Conservation (phyloP, 1,284 basidiomycete species). For the Heimioporus retisporus region DNA sequence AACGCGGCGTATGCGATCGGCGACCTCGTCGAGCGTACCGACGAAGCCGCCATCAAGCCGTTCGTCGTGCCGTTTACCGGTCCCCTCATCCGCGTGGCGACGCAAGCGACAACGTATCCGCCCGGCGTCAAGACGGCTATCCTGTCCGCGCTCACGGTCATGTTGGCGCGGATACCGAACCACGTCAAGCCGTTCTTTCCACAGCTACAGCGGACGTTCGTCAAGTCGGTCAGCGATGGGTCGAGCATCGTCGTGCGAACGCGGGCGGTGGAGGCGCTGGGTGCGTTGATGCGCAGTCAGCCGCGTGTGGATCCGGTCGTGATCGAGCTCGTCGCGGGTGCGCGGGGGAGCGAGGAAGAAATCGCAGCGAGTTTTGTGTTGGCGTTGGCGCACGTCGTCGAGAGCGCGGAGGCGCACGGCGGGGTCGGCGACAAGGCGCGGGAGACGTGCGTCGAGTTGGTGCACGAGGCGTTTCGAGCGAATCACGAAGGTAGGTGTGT, state of each 20-base stretch:
- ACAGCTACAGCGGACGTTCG: slow-evolving; percentile 96
- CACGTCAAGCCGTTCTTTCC: slow-evolving; percentile 99
- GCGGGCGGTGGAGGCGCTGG: slow-evolving; percentile 87
- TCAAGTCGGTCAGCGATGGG: slow-evolving; percentile 92
- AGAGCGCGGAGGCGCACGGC: slow-evolving; percentile 75
- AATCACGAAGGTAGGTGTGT: slow-evolving; percentile 68
- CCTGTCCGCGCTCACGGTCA: slow-evolving; percentile 82
- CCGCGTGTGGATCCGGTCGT: slow-evolving; percentile 89
- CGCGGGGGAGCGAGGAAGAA: slow-evolving; percentile 75
- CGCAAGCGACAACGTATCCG: slow-evolving; percentile 88
- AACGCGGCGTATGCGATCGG: slow-evolving; percentile 96
- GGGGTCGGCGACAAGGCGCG: slow-evolving; percentile 78
- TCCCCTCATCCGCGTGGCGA: slow-evolving; percentile 95
- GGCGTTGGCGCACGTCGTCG: slow-evolving; percentile 84
- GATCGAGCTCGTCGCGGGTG: slow-evolving; percentile 86
- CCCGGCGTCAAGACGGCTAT: slow-evolving; percentile 94
- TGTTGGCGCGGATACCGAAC: slow-evolving; percentile 86
- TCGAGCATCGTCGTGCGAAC: slow-evolving; percentile 85
- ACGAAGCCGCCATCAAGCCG: slow-evolving; percentile 92
- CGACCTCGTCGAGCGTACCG: slow-evolving; percentile 93
- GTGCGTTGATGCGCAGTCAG: slow-evolving; percentile 94
- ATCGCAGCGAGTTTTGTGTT: slow-evolving; percentile 82
- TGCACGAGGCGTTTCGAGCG: slow-evolving; percentile 84
- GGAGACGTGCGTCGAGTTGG: slow-evolving; percentile 79
- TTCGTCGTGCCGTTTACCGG: slow-evolving; percentile 98